phyloP scores from a whole-genome alignment of 768 basidiomycete genomes.

The Scleroderma citrinum region DNA sequence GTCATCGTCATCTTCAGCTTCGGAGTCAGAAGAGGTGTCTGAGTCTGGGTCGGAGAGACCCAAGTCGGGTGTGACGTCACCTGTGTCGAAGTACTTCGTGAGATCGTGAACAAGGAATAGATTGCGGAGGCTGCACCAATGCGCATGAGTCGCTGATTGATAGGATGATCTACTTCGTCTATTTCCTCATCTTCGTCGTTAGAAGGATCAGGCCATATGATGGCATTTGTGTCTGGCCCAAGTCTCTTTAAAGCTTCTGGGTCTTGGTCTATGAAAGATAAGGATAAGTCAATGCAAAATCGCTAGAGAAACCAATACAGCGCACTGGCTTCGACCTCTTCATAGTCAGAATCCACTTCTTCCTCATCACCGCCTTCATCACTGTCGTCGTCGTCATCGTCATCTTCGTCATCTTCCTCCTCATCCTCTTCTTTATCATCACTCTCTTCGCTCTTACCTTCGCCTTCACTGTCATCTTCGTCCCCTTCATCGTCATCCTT shows the following conservation, averaged over 20 bases:
- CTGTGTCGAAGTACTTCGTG: conserved; percentile 17
- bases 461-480: conserved; percentile 24
- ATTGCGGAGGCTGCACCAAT: conserved; percentile 43
- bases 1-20: conserved; percentile 32
- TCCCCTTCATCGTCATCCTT: conserved; percentile 28
- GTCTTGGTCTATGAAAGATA: conserved; percentile 40
- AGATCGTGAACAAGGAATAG: conserved; percentile 1
- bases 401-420: conserved; percentile 31
- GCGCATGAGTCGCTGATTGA: conserved; percentile 70
- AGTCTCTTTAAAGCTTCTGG: conserved; percentile 39
- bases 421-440: conserved; percentile 28
- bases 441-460: conserved; percentile 16
- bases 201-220: conserved; percentile 71
- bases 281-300: neutral
- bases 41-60: conserved; percentile 56
- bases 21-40: conserved; percentile 37
- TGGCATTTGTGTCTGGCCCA: conserved; percentile 69
- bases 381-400: conserved; percentile 19
- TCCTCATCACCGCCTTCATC: conserved; percentile 23
- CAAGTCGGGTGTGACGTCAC: conserved; percentile 59
- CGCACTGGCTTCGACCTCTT: conserved; percentile 63
- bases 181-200: conserved; percentile 59
- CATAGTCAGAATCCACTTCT: conserved; percentile 53
- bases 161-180: conserved; percentile 54
- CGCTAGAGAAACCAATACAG: neutral